A percentile compares a stretch with the other conserved stretches of the same genome.
phyloP scores from a whole-genome alignment of 495 filamentous ascomycete species.

The Neurospora tetraspora region DNA sequence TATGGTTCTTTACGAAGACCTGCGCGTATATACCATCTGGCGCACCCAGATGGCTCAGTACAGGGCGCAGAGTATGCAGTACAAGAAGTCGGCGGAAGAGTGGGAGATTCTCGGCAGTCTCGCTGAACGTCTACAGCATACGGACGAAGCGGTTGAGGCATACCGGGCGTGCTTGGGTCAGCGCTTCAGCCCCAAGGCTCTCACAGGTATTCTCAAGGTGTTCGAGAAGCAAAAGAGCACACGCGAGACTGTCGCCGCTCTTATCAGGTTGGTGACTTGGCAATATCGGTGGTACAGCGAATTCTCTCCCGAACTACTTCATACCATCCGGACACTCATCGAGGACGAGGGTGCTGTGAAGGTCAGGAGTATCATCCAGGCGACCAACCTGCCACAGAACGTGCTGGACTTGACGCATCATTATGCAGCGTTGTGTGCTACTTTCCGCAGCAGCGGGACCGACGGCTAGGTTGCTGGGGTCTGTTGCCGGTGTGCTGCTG shows the following conservation, averaged over 20 bases:
- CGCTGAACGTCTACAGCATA: constrained; percentile 82
- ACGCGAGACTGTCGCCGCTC: constrained; percentile 60
- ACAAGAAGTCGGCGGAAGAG: constrained; percentile 91
- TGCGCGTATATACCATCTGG: constrained; percentile 98
- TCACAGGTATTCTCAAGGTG: constrained; percentile 69
- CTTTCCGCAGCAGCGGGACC: constrained; percentile 88
- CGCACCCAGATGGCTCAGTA: constrained; percentile 93
- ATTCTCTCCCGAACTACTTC: constrained; percentile 87
- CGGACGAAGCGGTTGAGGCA: constrained; percentile 81
- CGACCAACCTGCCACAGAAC: constrained; percentile 82
- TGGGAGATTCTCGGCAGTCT: constrained; percentile 97
- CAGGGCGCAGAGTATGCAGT: constrained; percentile 77
- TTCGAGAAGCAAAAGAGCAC: constrained; percentile 65
- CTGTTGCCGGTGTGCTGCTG: not conserved
- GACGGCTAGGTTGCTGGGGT: constrained; percentile 49
- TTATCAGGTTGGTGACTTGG: constrained; percentile 89
- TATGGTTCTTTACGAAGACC: constrained; percentile 97
- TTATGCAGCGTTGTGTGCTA: constrained; percentile 87
- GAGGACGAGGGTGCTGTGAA: constrained; percentile 98
- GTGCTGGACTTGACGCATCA: constrained; percentile 93
- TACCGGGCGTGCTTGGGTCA: constrained; percentile 74
- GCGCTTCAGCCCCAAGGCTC: constrained; percentile 82
- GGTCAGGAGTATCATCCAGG: constrained; percentile 91
- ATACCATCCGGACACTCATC: constrained; percentile 79
- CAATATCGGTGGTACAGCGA: constrained; percentile 99